These are phyloP conservation scores for Microbotryum lychnidis-dioicae DNA, from an alignment of 1,284 basidiomycete species.

Conservation along the genomic window DNA sequence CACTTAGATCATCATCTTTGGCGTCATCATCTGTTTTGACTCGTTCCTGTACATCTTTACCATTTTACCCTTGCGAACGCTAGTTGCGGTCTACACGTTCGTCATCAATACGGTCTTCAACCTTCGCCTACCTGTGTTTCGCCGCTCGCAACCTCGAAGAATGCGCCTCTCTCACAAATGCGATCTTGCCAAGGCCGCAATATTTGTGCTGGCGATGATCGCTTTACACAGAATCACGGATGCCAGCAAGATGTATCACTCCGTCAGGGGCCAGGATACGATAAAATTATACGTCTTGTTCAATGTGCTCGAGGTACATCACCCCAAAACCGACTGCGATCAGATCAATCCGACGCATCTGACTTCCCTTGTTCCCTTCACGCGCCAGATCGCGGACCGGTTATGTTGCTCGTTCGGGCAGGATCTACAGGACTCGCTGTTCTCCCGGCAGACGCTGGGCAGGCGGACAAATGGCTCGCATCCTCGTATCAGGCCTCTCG, in stretches of 20 bases:
- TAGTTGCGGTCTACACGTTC: constrained; percentile 46
- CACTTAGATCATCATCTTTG: constrained; percentile 76
- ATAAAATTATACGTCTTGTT: constrained; percentile 99
- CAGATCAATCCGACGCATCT: not conserved
- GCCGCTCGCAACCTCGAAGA: constrained; percentile 25
- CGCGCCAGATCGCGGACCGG: constrained; percentile 76
- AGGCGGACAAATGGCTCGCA: constrained; percentile 44
- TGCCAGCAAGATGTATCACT: constrained; percentile 97
- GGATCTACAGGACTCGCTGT: constrained; percentile 92
- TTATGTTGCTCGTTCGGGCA: constrained; percentile 95
- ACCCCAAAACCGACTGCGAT: not conserved
- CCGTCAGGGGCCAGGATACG: constrained; percentile 95
- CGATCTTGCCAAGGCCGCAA: constrained; percentile 70
- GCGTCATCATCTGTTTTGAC: constrained; percentile 88
- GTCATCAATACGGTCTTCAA: constrained; percentile 43
- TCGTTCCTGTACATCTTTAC: constrained; percentile 98
- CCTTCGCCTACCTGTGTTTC: not conserved
- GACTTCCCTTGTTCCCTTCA: not conserved
- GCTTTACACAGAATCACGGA: constrained; percentile 79
- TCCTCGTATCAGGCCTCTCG: constrained; percentile 58
- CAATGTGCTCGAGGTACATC: constrained; percentile 79
- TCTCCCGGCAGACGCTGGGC: constrained; percentile 82
- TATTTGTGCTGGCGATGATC: constrained; percentile 66
- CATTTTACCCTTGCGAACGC: constrained; percentile 77
- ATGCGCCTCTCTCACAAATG: constrained; percentile 82